A percentile compares a stretch with the other conserved stretches of the same genome.
These are phyloP conservation scores for Rutstroemia sydowiana DNA, from an alignment of 2,329 filamentous ascomycete genomes.

Conservation along the genomic window DNA sequence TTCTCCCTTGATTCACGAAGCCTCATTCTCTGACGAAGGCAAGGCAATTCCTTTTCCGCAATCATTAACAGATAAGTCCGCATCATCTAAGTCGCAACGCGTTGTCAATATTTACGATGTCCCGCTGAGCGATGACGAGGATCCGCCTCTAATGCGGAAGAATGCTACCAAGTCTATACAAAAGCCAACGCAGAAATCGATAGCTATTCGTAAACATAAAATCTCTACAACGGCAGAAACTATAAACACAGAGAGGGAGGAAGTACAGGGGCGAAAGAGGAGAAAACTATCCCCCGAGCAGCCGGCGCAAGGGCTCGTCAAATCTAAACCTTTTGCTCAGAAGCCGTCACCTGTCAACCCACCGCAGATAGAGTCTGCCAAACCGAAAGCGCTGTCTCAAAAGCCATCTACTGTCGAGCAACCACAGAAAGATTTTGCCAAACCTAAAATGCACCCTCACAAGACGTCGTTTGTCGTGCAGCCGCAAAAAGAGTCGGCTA, in stretches of 20 bases:
- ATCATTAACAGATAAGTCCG: conserved; percentile 3
- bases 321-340: too few species aligned
- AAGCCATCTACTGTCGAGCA: too few species aligned
- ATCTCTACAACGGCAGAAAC: neutral
- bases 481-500: conserved; percentile 7
- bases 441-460: too few species aligned
- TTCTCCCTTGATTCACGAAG: conserved; percentile 3
- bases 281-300: conserved; percentile 22
- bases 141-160: conserved; percentile 4
- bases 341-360: too few species aligned
- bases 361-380: too few species aligned
- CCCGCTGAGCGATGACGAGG: conserved; percentile 20
- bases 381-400: too few species aligned
- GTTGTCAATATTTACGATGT: conserved; percentile 20
- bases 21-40: conserved; percentile 1
- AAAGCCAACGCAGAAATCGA: conserved; percentile 1
- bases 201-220: neutral
- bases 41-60: conserved; percentile 1
- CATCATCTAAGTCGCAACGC: neutral
- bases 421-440: too few species aligned
- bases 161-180: conserved; percentile 5
- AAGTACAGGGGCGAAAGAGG: conserved; percentile 20
- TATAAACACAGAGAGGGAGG: neutral
- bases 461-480: too few species aligned
- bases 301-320: neutral